Conservation (phyloP, 2,329 filamentous ascomycete genomes). For the Coniochaeta sp. region DNA sequence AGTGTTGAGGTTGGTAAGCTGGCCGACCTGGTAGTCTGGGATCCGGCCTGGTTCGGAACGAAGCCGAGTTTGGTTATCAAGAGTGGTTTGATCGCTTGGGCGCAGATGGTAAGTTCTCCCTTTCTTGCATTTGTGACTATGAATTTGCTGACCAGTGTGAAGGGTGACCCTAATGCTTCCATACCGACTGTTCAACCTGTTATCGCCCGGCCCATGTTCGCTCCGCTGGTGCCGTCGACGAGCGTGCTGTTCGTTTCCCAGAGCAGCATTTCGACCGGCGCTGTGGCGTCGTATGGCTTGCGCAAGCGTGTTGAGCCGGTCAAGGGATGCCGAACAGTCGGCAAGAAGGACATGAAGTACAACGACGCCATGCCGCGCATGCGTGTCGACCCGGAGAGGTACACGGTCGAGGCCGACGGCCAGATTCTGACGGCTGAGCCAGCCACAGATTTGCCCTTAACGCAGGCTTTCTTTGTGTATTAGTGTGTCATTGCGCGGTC, state of each 20-base stretch:
- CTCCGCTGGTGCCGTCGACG: slow-evolving; percentile 59
- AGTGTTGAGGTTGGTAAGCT: slow-evolving; percentile 84
- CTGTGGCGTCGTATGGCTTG: slow-evolving; percentile 64
- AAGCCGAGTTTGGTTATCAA: slow-evolving; percentile 81
- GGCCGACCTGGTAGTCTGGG: slow-evolving; percentile 85
- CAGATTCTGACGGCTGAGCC: slow-evolving; percentile 66
- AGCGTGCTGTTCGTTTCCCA: slow-evolving; percentile 80
- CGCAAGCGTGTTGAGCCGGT: slow-evolving; percentile 76
- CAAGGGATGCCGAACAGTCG: slow-evolving; percentile 61
- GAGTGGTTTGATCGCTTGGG: slow-evolving; percentile 75
- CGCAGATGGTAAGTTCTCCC: slow-evolving; percentile 63
- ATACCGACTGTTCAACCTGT: slow-evolving; percentile 86
- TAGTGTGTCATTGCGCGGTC: slow-evolving; percentile 22
- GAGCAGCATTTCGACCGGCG: slow-evolving; percentile 59
- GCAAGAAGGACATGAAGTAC: slow-evolving; percentile 85
- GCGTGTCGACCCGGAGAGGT: slow-evolving; percentile 86
- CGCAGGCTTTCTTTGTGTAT: slow-evolving; percentile 72
- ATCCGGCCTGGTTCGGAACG: slow-evolving; percentile 74
- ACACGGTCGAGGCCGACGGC: slow-evolving; percentile 80
- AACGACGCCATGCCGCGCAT: slow-evolving; percentile 80
- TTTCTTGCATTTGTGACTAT: neutral
- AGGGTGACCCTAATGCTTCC: slow-evolving; percentile 74
- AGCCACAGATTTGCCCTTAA: slow-evolving; percentile 61
- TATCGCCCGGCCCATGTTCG: slow-evolving; percentile 81
- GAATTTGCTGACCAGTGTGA: neutral